A percentile compares a stretch with the other conserved stretches of the same genome.
Conservation (phyloP, 208 protist species). For the Trypanosoma avium region DNA sequence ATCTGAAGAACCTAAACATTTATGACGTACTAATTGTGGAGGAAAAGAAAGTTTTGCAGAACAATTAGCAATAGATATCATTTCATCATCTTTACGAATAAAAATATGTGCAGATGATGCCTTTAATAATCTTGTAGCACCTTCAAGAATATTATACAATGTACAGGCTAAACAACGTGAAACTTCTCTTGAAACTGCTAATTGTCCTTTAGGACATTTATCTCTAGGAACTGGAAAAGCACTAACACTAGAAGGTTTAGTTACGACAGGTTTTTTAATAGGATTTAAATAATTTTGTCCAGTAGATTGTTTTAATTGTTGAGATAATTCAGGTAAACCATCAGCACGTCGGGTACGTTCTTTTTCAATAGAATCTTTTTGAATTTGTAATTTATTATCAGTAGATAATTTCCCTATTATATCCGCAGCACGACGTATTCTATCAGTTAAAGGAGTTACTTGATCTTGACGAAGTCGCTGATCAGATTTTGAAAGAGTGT, state of each 20-base stretch:
- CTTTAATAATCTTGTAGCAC: slow-evolving; percentile 43
- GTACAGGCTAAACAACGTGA: slow-evolving; percentile 50
- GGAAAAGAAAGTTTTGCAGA: slow-evolving; percentile 66
- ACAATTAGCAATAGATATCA: slow-evolving; percentile 85
- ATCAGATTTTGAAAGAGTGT: slow-evolving; percentile 38
- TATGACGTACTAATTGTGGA: slow-evolving; percentile 66
- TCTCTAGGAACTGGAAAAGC: slow-evolving; percentile 44
- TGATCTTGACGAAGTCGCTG: slow-evolving; percentile 40
- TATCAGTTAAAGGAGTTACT: slow-evolving; percentile 35
- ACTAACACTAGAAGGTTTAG: slow-evolving; percentile 45
- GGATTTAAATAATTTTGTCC: neutral
- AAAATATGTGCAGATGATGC: slow-evolving; percentile 73
- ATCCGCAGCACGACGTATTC: slow-evolving; percentile 35
- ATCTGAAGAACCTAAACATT: slow-evolving; percentile 65
- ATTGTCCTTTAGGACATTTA: slow-evolving; percentile 20
- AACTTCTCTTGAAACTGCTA: slow-evolving; percentile 71
- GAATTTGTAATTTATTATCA: neutral
- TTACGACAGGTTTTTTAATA: slow-evolving; percentile 21
- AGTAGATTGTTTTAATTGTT: slow-evolving; percentile 1
- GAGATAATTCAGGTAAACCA: slow-evolving; percentile 23
- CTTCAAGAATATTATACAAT: slow-evolving; percentile 83
- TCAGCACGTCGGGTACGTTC: slow-evolving; percentile 19
- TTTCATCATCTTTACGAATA: slow-evolving; percentile 68
- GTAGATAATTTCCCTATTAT: slow-evolving; percentile 9
- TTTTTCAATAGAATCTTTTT: slow-evolving; percentile 21